phyloP scores from a whole-genome alignment of 2,329 filamentous ascomycete species.

The Pyricularia pennisetigena region DNA sequence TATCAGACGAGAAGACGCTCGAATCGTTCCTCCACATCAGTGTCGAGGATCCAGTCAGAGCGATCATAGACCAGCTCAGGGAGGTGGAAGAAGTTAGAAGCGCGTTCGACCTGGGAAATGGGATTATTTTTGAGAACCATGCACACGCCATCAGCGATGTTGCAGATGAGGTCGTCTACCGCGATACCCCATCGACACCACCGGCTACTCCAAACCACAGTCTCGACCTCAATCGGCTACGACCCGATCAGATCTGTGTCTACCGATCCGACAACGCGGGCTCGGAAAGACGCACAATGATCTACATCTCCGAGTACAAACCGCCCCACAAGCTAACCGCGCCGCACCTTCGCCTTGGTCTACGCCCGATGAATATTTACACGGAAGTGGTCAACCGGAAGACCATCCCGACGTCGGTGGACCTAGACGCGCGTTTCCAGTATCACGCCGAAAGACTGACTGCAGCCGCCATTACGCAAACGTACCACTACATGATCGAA shows the following conservation, averaged over 20 bases:
- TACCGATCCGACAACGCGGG: conserved; percentile 10
- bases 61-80: conserved; percentile 19
- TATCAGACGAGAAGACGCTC: too few relatives aligned
- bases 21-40: conserved; percentile 13
- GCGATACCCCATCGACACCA: too few relatives aligned
- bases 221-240: conserved; percentile 14
- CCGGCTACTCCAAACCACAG: conserved; percentile 6
- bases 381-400: conserved; percentile 12
- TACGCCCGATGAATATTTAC: conserved; percentile 18
- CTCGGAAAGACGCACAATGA: conserved; percentile 11
- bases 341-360: conserved; percentile 27
- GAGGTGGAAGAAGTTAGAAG: conserved; percentile 10
- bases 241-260: conserved; percentile 23
- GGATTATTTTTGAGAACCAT: conserved; percentile 23
- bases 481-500: conserved; percentile 39
- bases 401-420: conserved; percentile 14
- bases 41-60: conserved; percentile 14
- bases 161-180: background rate
- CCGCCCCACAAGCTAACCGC: conserved; percentile 33
- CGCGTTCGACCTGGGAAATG: conserved; percentile 16
- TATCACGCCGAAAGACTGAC: conserved; percentile 26
- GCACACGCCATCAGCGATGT: conserved; percentile 16
- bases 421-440: conserved; percentile 20
- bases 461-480: conserved; percentile 33
- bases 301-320: conserved; percentile 33